These are phyloP conservation scores for Pholiota molesta DNA, from an alignment of 768 basidiomycete genomes.

Conservation along the genomic window DNA sequence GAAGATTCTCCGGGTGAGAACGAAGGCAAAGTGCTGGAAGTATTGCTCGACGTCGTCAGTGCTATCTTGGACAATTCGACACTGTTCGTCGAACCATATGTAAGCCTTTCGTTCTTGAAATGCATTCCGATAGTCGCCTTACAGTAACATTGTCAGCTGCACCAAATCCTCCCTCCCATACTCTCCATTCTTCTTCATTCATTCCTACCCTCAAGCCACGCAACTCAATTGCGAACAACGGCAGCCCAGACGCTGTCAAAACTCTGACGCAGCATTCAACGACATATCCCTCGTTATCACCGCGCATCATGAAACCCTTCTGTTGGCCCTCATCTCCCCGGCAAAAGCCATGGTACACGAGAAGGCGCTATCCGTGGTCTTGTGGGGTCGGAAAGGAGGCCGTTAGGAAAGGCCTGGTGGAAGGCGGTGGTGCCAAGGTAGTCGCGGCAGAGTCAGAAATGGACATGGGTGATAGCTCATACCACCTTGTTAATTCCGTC, in stretches of 20 bases:
- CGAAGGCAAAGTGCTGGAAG: slow-evolving; percentile 75
- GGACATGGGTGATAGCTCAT: slow-evolving; percentile 38
- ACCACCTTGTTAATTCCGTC: slow-evolving; percentile 57
- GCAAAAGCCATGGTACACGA: slow-evolving; percentile 77
- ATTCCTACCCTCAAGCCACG: slow-evolving; percentile 71
- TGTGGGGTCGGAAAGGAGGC: slow-evolving; percentile 83
- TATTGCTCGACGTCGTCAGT: slow-evolving; percentile 81
- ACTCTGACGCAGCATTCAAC: slow-evolving; percentile 81
- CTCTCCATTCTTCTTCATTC: slow-evolving; percentile 91
- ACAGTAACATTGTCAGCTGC: slow-evolving; percentile 58
- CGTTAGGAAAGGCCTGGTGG: slow-evolving; percentile 78
- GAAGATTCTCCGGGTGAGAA: slow-evolving; percentile 59
- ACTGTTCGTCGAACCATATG: slow-evolving; percentile 95
- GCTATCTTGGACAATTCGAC: slow-evolving; percentile 86
- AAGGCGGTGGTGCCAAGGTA: slow-evolving; percentile 77
- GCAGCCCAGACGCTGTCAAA: slow-evolving; percentile 86
- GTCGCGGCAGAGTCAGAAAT: slow-evolving; percentile 67
- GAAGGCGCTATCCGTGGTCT: slow-evolving; percentile 91
- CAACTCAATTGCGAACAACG: slow-evolving; percentile 73
- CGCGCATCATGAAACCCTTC: slow-evolving; percentile 93
- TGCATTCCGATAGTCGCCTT: slow-evolving; percentile 1
- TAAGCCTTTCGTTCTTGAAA: slow-evolving; percentile 43
- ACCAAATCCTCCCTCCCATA: slow-evolving; percentile 93
- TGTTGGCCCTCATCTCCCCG: slow-evolving; percentile 80
- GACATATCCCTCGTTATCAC: slow-evolving; percentile 86